These are phyloP conservation scores for Leccinum pellstonianum DNA, from an alignment of 768 basidiomycete species.

Conservation along the genomic window DNA sequence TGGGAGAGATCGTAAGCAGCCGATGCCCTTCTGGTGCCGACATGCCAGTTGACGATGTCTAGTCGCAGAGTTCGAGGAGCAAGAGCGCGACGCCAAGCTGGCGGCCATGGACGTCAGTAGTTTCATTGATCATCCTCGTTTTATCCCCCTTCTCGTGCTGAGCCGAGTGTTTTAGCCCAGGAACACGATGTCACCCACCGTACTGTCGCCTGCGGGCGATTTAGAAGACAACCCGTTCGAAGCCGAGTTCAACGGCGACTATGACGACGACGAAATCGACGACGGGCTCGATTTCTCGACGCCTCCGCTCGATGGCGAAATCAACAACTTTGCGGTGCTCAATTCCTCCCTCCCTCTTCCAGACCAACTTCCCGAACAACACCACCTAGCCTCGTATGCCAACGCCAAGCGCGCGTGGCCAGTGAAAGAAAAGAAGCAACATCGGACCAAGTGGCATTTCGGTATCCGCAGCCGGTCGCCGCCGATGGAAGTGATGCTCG, in stretches of 20 bases:
- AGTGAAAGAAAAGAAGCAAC: conserved; percentile 64
- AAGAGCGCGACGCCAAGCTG: conserved; percentile 79
- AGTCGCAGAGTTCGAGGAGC: conserved; percentile 80
- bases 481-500: conserved; percentile 99
- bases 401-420: conserved; percentile 46
- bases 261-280: conserved; percentile 56
- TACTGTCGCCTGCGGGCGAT: conserved; percentile 63
- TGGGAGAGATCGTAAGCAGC: conserved; percentile 75
- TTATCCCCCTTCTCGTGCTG: not conserved
- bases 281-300: conserved; percentile 50
- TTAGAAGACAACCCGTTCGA: conserved; percentile 81
- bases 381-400: conserved; percentile 69
- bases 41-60: conserved; percentile 19
- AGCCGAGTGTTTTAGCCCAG: conserved; percentile 51
- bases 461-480: conserved; percentile 92
- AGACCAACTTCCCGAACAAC: conserved; percentile 56
- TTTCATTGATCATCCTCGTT: not conserved
- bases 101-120: conserved; percentile 75
- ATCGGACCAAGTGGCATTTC: conserved; percentile 95
- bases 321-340: conserved; percentile 80
- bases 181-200: conserved; percentile 63
- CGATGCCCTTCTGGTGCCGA: not conserved
- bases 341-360: conserved; percentile 85
- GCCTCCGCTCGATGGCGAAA: conserved; percentile 35
- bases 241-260: conserved; percentile 53